Evolutionary conservation across 2,329 filamentous ascomycete species (phyloP), one percentile per base, ranked within the genome.

Genomic region (Apiospora aurea): DNA sequence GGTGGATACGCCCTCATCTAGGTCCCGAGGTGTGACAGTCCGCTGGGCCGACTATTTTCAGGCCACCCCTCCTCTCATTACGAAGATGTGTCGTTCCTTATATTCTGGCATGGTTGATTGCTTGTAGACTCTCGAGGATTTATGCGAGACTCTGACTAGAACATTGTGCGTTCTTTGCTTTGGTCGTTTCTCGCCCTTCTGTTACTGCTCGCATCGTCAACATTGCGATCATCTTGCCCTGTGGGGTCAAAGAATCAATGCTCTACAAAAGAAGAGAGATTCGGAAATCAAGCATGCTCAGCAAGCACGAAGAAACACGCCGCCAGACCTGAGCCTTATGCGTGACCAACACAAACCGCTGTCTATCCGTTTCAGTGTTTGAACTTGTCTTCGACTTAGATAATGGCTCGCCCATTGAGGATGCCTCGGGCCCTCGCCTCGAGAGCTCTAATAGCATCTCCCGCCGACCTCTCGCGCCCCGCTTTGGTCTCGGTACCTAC

Each of bases 21-120:
- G 53, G 38, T 61, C 53, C 53, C 29, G 53, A 61, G 53, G 53
- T 38, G 26, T 61, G 16, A 34, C 53, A 61, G 34, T 29, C 29
- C 53, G 16, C 53, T 61, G 6, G 16, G 29, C 53, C 53, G 51
- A 34, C 51, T 57, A 24, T 18, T 34, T 5, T 18, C 26, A 57
- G 29, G 24, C 7, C 51, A 57, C 51, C 51, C 51, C 51, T 16
- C 51, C 51, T 57, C 51, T 57, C 26, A 57, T 6, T 7, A 34
- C 8, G 10, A 57, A 10, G 51, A 57, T 34, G 14, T 29, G 7
- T 57, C 10, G 16, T 7, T 57, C 26, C 26, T 18, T 11, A 13
- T 8, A 6, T 18, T 29, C 14, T 34, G 24, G 16, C 13, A 16
- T 53, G 13, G 13, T 53, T 29, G 11, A 53, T 8, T 29, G 26